phyloP scores from a whole-genome alignment of 768 basidiomycete species.

The Kondoa subrosea region DNA sequence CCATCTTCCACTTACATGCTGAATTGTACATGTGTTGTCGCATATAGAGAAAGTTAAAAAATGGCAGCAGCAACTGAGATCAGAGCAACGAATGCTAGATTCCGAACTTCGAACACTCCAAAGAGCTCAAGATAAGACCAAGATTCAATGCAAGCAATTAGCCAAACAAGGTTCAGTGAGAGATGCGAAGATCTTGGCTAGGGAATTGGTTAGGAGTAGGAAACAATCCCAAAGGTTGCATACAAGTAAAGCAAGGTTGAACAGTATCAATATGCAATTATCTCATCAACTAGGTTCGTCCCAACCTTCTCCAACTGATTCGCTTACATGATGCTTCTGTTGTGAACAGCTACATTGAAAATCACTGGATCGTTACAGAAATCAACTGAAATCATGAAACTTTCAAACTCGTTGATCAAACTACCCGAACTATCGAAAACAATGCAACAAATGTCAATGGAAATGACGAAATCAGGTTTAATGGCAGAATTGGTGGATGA shows the following conservation, averaged over 20 bases:
- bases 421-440: slow-evolving; percentile 78
- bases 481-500: slow-evolving; percentile 98
- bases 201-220: slow-evolving; percentile 81
- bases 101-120: slow-evolving; percentile 89
- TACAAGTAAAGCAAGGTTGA: slow-evolving; percentile 78
- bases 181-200: slow-evolving; percentile 77
- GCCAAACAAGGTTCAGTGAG: slow-evolving; percentile 82
- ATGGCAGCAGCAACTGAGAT: slow-evolving; percentile 77
- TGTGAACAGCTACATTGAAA: slow-evolving; percentile 72
- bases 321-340: not conserved
- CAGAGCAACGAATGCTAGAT: slow-evolving; percentile 66
- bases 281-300: slow-evolving; percentile 74
- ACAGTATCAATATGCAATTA: slow-evolving; percentile 76
- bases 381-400: slow-evolving; percentile 96
- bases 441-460: slow-evolving; percentile 98
- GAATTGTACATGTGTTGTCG: not conserved
- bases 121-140: slow-evolving; percentile 59
- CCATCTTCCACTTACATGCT: not conserved
- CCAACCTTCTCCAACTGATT: not conserved
- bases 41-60: slow-evolving; percentile 63
- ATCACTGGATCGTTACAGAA: slow-evolving; percentile 95
- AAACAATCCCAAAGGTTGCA: slow-evolving; percentile 86
- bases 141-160: slow-evolving; percentile 64
- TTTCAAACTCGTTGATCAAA: slow-evolving; percentile 79
- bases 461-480: slow-evolving; percentile 98